Conservation (phyloP, 2,329 filamentous ascomycete genomes). For the Berkeleyomyces rouxiae region DNA sequence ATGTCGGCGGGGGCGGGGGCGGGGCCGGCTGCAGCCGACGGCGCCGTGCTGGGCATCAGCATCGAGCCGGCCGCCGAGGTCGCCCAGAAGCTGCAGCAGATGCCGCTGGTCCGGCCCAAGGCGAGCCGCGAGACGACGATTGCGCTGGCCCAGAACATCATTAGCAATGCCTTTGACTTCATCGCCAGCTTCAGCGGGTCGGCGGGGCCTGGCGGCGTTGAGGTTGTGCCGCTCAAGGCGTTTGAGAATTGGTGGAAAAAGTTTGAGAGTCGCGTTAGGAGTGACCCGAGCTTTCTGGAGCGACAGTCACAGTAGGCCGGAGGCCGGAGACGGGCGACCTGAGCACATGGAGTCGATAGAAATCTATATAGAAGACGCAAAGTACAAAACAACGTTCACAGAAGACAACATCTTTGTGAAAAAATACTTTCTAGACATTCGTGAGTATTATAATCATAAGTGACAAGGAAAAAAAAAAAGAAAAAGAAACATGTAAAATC, state of each 20-base stretch:
- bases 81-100: slow-evolving; percentile 46
- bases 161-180: slow-evolving; percentile 95
- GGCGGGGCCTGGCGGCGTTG: slow-evolving; percentile 44
- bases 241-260: slow-evolving; percentile 98
- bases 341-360: not conserved
- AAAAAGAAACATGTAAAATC: slow-evolving; percentile 5
- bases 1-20: slow-evolving; percentile 14
- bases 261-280: slow-evolving; percentile 73
- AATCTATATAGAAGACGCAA: not conserved
- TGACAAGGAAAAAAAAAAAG: not conserved
- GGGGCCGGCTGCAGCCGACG: slow-evolving; percentile 19
- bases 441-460: not conserved
- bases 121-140: slow-evolving; percentile 33
- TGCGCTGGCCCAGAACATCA: slow-evolving; percentile 78
- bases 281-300: slow-evolving; percentile 80
- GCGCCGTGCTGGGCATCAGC: slow-evolving; percentile 65
- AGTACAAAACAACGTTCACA: not conserved
- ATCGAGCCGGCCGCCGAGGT: slow-evolving; percentile 65
- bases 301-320: slow-evolving; percentile 25
- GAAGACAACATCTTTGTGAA: not conserved
- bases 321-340: not conserved
- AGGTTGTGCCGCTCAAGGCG: slow-evolving; percentile 82
- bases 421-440: not conserved
- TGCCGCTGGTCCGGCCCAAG: slow-evolving; percentile 29
- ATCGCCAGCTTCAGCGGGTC: slow-evolving; percentile 68